phyloP scores from a whole-genome alignment of 2,329 filamentous ascomycete genomes.

The Epichloe sylvatica region DNA sequence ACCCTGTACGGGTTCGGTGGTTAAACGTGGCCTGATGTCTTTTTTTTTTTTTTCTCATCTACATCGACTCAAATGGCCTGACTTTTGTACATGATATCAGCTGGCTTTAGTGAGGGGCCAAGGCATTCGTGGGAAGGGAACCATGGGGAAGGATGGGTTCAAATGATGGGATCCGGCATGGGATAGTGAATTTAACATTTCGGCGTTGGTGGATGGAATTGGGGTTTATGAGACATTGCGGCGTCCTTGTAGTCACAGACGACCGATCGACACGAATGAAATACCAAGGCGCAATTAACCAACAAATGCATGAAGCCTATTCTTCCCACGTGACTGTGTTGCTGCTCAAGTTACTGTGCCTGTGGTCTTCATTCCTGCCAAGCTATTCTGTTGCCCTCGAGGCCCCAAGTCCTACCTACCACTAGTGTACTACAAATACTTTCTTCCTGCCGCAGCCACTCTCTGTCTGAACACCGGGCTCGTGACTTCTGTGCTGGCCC shows the following conservation, averaged over 20 bases:
- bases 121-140: not conserved
- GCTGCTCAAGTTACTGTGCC: too few species aligned
- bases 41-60: not conserved
- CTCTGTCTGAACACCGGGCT: conserved; percentile 75
- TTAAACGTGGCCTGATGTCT: conserved; percentile 33
- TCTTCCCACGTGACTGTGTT: conserved; percentile 12
- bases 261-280: conserved; percentile 16
- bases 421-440: conserved; percentile 51
- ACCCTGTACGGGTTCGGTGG: conserved; percentile 84
- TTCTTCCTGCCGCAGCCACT: conserved; percentile 79
- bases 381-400: not conserved
- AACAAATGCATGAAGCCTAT: not conserved
- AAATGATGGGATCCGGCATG: conserved; percentile 15
- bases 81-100: conserved; percentile 4
- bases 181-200: conserved; percentile 9
- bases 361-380: not conserved
- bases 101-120: not conserved
- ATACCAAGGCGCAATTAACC: conserved; percentile 2
- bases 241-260: conserved; percentile 18
- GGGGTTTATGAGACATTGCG: conserved; percentile 11
- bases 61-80: not conserved
- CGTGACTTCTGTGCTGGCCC: conserved; percentile 66
- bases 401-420: not conserved
- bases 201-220: conserved; percentile 4
- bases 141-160: conserved; percentile 2